Conservation (phyloP, 208 protist genomes). For the Herpetomonas muscarum region DNA sequence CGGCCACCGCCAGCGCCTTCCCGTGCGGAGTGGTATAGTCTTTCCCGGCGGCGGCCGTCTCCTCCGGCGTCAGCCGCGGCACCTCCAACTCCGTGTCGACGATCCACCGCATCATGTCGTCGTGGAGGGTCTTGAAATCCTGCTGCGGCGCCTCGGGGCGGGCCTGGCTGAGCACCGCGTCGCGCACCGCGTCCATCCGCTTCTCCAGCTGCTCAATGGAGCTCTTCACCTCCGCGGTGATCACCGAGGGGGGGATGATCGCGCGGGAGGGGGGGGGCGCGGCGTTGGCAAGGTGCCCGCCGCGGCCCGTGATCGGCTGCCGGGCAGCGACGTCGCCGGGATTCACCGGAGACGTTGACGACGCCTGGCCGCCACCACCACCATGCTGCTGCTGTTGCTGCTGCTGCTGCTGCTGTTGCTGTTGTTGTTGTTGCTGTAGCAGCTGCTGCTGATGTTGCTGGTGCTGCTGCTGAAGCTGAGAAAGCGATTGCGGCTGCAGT, state of each 20-base stretch:
- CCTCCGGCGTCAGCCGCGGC: constrained; percentile 26
- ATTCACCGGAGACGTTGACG: no score
- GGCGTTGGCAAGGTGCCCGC: no score
- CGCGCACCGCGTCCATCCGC: constrained; percentile 34
- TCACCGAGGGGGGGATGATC: neutral
- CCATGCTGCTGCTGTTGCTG: neutral
- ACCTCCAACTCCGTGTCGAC: constrained; percentile 7
- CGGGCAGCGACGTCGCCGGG: no score
- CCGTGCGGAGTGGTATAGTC: constrained; percentile 70
- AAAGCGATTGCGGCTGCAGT: no score
- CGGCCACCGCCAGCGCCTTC: constrained; percentile 50
- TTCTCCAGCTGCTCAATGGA: constrained; percentile 35
- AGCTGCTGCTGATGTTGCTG: neutral
- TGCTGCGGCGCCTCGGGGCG: constrained; percentile 43
- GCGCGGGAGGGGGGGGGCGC: no score
- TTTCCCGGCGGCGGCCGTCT: constrained; percentile 35
- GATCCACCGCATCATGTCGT: constrained; percentile 44
- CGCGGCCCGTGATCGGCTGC: no score
- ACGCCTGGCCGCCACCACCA: constrained; percentile 7
- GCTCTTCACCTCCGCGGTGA: constrained; percentile 24
- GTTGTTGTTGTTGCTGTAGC: neutral
- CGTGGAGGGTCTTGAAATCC: constrained; percentile 66
- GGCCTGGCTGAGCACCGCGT: constrained; percentile 17
- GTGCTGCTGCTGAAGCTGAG: no score
- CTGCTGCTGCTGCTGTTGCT: neutral